Evolutionary conservation across 495 filamentous ascomycete species (phyloP), one percentile per base, ranked within the genome.

Genomic region (Paragyromitra xinjiangensis): DNA sequence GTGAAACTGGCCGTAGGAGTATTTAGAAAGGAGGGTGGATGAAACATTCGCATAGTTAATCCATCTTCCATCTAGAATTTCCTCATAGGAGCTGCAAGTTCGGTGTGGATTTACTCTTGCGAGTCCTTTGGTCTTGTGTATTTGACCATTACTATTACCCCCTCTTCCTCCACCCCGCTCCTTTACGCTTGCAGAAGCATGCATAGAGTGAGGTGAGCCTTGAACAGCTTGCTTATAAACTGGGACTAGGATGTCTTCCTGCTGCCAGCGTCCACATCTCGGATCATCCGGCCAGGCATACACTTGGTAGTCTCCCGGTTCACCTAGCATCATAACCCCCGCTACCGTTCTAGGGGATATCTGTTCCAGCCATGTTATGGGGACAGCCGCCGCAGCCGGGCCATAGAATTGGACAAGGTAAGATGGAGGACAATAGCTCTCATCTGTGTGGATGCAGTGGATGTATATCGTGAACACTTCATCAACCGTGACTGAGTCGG

Each of bases 281-380:
- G 65, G 72, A 34, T 71, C 66, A 29, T 78, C 64, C 14, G 78
- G 77, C 78, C 78, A 78, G 7, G 69, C 75, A 37, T 63, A 78
- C 8, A 78, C 53, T 8, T 74, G 63, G 53, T 80, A 80, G 24
- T 73, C 16, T 1, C 75, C 78, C n/a, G 76, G 64, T 12, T 80
- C 75, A 12, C 59, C 42, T 14, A 78, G 69, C 3, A 71, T 42
- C 69, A 71, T 71, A 11, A 50, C 14, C 3, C 50, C 64, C 50
- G 69, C 72, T 1, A 51, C 65, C 12, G 29, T 75, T 69, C 65
- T 61, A 14, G 66, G 29, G 3, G 44, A 19, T 7, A 40, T 24
- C 11, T 67, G n/a, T 24, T 29, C 8, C 16, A 63, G 42, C 3
- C 40, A 58, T 39, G 29, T 63, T 19, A 71, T 63, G n/a, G 72